Evolutionary conservation across 1,284 basidiomycete genomes (phyloP).

Genomic region (Afroboletus lepidellus): DNA sequence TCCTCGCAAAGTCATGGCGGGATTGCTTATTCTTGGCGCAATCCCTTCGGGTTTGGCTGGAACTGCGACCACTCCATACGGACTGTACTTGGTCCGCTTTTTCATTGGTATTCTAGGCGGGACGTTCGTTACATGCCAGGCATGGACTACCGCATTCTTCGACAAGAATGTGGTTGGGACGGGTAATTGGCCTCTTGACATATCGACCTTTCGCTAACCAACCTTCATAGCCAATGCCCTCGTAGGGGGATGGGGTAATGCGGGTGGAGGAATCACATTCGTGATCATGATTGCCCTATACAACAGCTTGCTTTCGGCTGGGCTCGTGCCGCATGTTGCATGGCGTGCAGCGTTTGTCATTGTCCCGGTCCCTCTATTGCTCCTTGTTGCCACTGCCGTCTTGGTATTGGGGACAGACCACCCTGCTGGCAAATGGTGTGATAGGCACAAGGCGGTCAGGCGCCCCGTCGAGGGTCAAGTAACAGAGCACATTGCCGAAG

Average conservation of each 20-base stretch:
- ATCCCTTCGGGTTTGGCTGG: constrained; percentile 66
- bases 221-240: constrained; percentile 44
- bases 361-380: constrained; percentile 56
- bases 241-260: constrained; percentile 54
- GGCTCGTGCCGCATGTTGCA: constrained; percentile 45
- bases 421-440: constrained; percentile 56
- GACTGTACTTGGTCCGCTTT: constrained; percentile 42
- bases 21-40: constrained; percentile 55
- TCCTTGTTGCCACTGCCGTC: constrained; percentile 45
- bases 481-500: not conserved
- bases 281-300: constrained; percentile 61
- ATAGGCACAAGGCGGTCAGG: constrained; percentile 43
- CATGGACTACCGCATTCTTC: constrained; percentile 43
- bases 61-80: constrained; percentile 42
- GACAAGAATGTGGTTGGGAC: constrained; percentile 59
- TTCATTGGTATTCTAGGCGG: constrained; percentile 52
- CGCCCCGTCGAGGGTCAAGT: not conserved
- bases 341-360: constrained; percentile 34
- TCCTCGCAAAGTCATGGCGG: constrained; percentile 59
- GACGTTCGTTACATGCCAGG: constrained; percentile 55
- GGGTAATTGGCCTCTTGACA: constrained; percentile 8
- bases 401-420: constrained; percentile 60
- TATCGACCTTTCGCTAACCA: not conserved
- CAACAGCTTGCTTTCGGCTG: constrained; percentile 40
- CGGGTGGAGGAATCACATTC: constrained; percentile 53